phyloP scores from a whole-genome alignment of 208 protist genomes.

The Wallacemonas sp. region DNA sequence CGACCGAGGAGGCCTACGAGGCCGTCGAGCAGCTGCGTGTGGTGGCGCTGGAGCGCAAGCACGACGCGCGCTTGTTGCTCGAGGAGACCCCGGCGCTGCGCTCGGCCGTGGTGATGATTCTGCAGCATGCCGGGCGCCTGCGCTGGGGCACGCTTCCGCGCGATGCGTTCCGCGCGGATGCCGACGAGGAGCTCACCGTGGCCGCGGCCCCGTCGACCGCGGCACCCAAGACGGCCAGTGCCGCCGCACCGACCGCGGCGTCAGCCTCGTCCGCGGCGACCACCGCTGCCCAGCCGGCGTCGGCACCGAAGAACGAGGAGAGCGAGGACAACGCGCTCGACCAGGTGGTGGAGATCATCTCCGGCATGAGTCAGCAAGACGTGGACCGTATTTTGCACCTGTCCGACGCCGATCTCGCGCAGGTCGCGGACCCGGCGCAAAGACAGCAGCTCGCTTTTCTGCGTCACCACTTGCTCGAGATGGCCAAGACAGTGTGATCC shows the following conservation, averaged over 20 bases:
- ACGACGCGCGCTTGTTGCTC: slow-evolving; percentile 65
- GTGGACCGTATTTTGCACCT: slow-evolving; percentile 72
- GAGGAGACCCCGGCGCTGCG: slow-evolving; percentile 69
- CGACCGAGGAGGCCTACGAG: slow-evolving; percentile 77
- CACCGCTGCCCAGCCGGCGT: neutral
- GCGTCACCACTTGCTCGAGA: slow-evolving; percentile 61
- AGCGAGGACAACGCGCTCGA: slow-evolving; percentile 30
- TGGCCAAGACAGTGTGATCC: slow-evolving; percentile 30
- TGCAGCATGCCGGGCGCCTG: slow-evolving; percentile 82
- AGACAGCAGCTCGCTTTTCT: slow-evolving; percentile 71
- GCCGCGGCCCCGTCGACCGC: neutral
- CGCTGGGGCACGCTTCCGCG: slow-evolving; percentile 40
- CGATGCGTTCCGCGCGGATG: slow-evolving; percentile 41
- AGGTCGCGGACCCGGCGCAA: slow-evolving; percentile 58
- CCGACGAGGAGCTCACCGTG: slow-evolving; percentile 12
- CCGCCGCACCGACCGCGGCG: neutral
- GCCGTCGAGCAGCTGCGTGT: slow-evolving; percentile 90
- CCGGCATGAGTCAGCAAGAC: slow-evolving; percentile 77
- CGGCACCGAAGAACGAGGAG: slow-evolving; percentile 4
- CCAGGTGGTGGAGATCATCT: slow-evolving; percentile 76
- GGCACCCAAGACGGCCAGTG: slow-evolving; percentile 8
- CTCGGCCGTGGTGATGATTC: slow-evolving; percentile 72
- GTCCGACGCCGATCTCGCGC: slow-evolving; percentile 62
- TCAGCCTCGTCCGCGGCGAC: neutral
- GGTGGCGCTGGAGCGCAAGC: slow-evolving; percentile 66